These are phyloP conservation scores for Allantophomopsis cytisporea DNA, from an alignment of 2,329 filamentous ascomycete genomes.

Conservation along the genomic window DNA sequence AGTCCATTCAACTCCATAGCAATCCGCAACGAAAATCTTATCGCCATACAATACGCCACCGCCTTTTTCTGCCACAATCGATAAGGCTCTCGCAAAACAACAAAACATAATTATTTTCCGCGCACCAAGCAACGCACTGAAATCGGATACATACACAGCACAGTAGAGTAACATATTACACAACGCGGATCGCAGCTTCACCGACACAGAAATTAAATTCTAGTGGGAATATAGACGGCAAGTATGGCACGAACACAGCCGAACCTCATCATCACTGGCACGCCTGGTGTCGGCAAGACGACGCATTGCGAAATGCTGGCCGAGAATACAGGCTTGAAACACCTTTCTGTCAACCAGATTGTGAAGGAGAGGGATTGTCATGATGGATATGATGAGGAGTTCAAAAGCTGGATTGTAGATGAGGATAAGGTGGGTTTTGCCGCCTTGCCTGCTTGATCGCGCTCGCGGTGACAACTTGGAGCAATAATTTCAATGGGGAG, in stretches of 20 bases:
- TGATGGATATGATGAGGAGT: conserved; percentile 77
- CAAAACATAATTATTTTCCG: no score
- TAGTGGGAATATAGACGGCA: conserved; percentile 4
- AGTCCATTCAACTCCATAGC: no score
- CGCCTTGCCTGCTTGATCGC: no score
- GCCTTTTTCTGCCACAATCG: background rate
- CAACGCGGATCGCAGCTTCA: background rate
- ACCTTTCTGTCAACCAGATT: conserved; percentile 80
- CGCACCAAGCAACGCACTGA: no score
- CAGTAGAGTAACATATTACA: no score
- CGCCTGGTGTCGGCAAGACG: conserved; percentile 91
- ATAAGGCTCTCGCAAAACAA: background rate
- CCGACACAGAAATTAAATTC: background rate
- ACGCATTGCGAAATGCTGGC: conserved; percentile 79
- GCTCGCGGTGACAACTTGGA: background rate
- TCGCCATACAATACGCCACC: background rate
- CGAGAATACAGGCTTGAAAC: conserved; percentile 60
- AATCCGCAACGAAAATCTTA: no score
- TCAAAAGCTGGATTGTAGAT: conserved; percentile 83
- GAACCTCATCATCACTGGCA: conserved; percentile 92
- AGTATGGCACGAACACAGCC: conserved; percentile 38
- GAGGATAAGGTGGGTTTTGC: conserved; percentile 66
- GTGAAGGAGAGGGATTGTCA: conserved; percentile 82
- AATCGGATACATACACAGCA: no score
- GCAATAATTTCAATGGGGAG: no score